These are phyloP conservation scores for Dichotomocladium elegans DNA, from an alignment of 371 early-diverging fungal species.

Conservation along the genomic window DNA sequence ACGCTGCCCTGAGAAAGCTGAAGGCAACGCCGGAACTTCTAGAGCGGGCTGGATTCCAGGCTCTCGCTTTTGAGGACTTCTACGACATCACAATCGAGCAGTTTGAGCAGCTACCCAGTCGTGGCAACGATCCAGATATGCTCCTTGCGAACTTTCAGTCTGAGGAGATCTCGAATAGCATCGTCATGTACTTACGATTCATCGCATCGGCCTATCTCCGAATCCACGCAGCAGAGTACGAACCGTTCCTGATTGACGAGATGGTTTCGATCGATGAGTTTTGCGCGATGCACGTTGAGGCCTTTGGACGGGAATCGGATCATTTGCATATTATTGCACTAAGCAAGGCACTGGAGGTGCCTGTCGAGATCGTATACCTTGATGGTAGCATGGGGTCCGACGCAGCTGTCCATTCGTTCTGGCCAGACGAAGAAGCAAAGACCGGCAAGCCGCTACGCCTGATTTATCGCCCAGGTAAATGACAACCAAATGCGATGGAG, in stretches of 20 bases:
- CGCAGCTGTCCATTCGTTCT: conserved; percentile 52
- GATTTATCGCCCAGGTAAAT: conserved; percentile 44
- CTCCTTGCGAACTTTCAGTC: conserved; percentile 55
- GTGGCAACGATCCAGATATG: conserved; percentile 34
- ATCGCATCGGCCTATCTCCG: conserved; percentile 66
- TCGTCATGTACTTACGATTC: conserved; percentile 66
- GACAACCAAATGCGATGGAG: background rate
- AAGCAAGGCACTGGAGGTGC: conserved; percentile 52
- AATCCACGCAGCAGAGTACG: conserved; percentile 60
- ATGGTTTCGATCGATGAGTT: conserved; percentile 61
- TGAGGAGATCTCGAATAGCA: conserved; percentile 61
- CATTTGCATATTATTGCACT: conserved; percentile 67
- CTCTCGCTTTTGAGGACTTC: conserved; percentile 63
- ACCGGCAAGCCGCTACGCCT: conserved; percentile 26
- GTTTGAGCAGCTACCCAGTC: conserved; percentile 27
- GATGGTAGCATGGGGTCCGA: conserved; percentile 49
- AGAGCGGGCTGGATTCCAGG: conserved; percentile 49
- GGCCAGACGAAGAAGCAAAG: conserved; percentile 34
- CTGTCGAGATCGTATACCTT: conserved; percentile 62
- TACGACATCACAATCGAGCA: conserved; percentile 53
- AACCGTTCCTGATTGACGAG: conserved; percentile 60
- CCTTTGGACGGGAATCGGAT: conserved; percentile 71
- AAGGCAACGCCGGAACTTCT: conserved; percentile 46
- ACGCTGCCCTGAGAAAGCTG: conserved; percentile 34
- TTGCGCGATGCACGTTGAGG: conserved; percentile 64